Base-by-base conservation (phyloP, 2,329 filamentous ascomycete species). In the Epichloe sylvatica region DNA sequence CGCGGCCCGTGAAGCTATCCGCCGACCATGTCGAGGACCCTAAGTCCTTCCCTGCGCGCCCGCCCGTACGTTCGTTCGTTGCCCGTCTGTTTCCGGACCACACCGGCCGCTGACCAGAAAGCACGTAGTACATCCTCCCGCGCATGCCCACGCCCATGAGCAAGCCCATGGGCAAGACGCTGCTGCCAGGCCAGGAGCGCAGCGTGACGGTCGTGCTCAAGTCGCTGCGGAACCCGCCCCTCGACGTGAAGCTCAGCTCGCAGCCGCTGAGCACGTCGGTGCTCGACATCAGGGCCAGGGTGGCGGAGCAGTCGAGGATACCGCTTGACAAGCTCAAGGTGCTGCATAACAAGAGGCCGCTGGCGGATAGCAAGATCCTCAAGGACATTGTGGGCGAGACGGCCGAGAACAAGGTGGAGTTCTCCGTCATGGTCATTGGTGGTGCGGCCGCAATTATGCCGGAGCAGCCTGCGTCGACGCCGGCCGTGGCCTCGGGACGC, bases 21-120 rank as follows among this genome's bases (percentile, higher is more conserved):
- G 74, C 86, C 55, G 88, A 97, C 66, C 85, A 96, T 79, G 82
- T 94, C 66, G 86, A 91, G 67, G 87, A 96, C 62, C 81, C 87
- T 46, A 82, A 81, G 59, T 80, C 76, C 56, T 90, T 91, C 64
- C 84, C 86, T 23, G 72, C 84, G 25, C 80, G 85, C 54, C 75
- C 81, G 56, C 84, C 89, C 15, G 91, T 96, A 77, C 36, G 62
- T 30, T 8, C 6, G 6, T 30, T 8, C 6, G 6, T 8, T 25
- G 7, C 25, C 25, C 25, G 25, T 8, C 19, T 21, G 6, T 13
- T 15, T 19, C 17, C 23, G 4, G 25, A 11, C 7, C 7, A 17
- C 21, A 17, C 25, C 25, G 0, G 7, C 30, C 42, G 11, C 41
- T 21, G 6, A 4, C 23, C 7, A 19, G 9, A 21, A 25, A 19